These are phyloP conservation scores for Pichia sp. DNA, from an alignment of 1,139 yeast species.

Conservation along the genomic window DNA sequence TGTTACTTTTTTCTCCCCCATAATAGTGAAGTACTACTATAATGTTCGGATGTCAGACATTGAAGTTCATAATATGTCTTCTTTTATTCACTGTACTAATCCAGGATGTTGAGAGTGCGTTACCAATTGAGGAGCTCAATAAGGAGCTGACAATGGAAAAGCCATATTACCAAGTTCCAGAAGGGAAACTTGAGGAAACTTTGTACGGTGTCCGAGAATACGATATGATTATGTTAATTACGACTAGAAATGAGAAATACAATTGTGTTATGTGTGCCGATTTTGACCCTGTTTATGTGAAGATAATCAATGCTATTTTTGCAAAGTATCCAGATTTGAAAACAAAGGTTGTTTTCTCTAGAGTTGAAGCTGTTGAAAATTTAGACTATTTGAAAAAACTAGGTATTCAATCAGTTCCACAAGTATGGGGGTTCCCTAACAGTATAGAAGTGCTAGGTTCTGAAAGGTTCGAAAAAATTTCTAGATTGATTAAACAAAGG, in stretches of 20 bases:
- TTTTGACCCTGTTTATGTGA: conserved; percentile 34
- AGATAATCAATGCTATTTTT: conserved; percentile 39
- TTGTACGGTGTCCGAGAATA: conserved; percentile 34
- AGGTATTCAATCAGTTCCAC: conserved; percentile 48
- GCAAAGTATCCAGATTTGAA: conserved; percentile 34
- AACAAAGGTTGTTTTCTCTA: conserved; percentile 38
- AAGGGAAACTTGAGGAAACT: conserved; percentile 16
- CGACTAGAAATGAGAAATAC: conserved; percentile 34
- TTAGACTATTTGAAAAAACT: conserved; percentile 36
- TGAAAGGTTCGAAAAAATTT: conserved; percentile 7
- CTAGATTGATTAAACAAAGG: conserved; percentile 29
- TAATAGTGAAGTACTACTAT: too few relatives aligned
- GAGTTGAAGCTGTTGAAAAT: conserved; percentile 43
- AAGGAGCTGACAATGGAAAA: conserved; percentile 11
- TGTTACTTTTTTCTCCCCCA: too few relatives aligned
- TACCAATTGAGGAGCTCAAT: conserved; percentile 5
- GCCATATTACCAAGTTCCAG: conserved; percentile 13
- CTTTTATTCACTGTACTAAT: too few relatives aligned
- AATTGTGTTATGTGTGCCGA: conserved; percentile 38
- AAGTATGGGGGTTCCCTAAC: conserved; percentile 53
- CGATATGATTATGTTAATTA: conserved; percentile 37
- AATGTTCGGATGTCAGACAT: too few relatives aligned
- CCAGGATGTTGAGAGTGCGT: background rate
- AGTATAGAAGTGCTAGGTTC: conserved; percentile 21
- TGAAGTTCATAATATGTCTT: too few relatives aligned